Percentiles rank a stretch among this genome's conserved stretches.
Evolutionary conservation across 2,329 filamentous ascomycete genomes (phyloP).

Genomic region (Neofusicoccum laricinum): DNA sequence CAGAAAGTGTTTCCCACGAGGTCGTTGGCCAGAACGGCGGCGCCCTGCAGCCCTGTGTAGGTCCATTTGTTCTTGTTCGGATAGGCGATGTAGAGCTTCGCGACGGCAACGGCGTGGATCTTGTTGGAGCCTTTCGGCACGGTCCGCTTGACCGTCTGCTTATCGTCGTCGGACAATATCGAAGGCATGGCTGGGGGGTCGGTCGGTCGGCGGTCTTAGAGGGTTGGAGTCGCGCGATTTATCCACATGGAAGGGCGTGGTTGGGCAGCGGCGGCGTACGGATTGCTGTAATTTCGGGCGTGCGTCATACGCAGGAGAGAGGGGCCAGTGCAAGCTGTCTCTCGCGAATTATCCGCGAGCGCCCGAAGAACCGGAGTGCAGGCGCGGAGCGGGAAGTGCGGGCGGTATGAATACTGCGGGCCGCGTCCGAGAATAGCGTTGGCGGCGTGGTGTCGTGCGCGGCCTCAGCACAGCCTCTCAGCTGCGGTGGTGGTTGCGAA

Average conservation of each 20-base stretch:
- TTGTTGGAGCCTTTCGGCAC: conserved; percentile 95
- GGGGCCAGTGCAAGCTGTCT: conserved; percentile 1
- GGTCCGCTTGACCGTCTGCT: conserved; percentile 90
- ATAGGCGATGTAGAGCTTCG: conserved; percentile 88
- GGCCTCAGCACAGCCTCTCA: conserved; percentile 12
- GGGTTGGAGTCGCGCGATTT: neutral
- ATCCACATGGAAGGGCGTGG: conserved; percentile 11
- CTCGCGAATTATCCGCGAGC: conserved; percentile 7
- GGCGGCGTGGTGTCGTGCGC: conserved; percentile 8
- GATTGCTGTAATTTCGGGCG: conserved; percentile 13
- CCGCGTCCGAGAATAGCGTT: neutral
- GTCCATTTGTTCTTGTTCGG: conserved; percentile 85
- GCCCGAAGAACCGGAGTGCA: neutral
- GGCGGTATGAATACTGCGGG: conserved; percentile 11
- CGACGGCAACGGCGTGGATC: conserved; percentile 93
- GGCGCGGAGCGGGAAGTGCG: neutral
- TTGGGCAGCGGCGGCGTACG: conserved; percentile 9
- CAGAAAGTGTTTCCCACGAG: conserved; percentile 93
- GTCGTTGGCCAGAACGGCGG: conserved; percentile 87
- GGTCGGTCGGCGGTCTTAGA: conserved; percentile 3
- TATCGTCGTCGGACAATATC: conserved; percentile 86
- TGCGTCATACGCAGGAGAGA: conserved; percentile 17
- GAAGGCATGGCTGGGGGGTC: conserved; percentile 47
- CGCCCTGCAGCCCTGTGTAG: conserved; percentile 90
- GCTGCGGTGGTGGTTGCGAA: conserved; percentile 4